Evolutionary conservation across 495 filamentous ascomycete species (phyloP).

Genomic region (Penicillium tannophilum): DNA sequence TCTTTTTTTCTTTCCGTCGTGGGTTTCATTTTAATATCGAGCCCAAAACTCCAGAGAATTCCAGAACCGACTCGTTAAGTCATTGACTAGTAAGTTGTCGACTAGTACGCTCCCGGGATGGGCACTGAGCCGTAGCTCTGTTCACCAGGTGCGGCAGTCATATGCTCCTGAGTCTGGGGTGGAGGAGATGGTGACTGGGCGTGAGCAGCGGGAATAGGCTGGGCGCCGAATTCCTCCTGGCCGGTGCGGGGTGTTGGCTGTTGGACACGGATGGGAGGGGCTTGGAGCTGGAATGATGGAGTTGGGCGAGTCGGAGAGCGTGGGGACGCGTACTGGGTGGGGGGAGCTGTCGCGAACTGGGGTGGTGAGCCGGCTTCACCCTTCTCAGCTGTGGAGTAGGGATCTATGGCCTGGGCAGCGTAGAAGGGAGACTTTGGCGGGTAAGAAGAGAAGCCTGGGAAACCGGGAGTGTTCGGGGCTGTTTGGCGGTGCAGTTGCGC

Average conservation of each 20-base stretch:
- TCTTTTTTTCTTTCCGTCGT: not conserved
- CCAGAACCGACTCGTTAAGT: not conserved
- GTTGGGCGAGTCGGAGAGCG: slow-evolving; percentile 48
- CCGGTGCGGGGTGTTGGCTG: slow-evolving; percentile 69
- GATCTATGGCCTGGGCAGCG: slow-evolving; percentile 41
- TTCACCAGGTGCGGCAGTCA: slow-evolving; percentile 52
- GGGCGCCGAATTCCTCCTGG: slow-evolving; percentile 54
- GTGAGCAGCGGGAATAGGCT: slow-evolving; percentile 34
- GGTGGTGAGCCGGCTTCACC: slow-evolving; percentile 35
- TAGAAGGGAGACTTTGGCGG: slow-evolving; percentile 54
- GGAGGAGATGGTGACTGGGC: slow-evolving; percentile 28
- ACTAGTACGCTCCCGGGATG: slow-evolving; percentile 52
- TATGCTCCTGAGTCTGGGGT: slow-evolving; percentile 31
- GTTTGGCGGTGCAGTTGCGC: slow-evolving; percentile 91
- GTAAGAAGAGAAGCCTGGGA: slow-evolving; percentile 46
- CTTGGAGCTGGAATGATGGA: slow-evolving; percentile 77
- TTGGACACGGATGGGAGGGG: slow-evolving; percentile 77
- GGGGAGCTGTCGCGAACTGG: slow-evolving; percentile 16
- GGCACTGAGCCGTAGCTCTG: slow-evolving; percentile 53
- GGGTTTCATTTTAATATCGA: not conserved
- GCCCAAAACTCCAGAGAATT: not conserved
- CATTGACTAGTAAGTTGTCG: too few species aligned
- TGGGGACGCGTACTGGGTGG: slow-evolving; percentile 51
- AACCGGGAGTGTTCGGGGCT: slow-evolving; percentile 91
- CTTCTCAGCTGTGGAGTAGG: slow-evolving; percentile 58